These are phyloP conservation scores for Microcyclospora pomicola DNA, from an alignment of 2,329 filamentous ascomycete species.

Conservation along the genomic window DNA sequence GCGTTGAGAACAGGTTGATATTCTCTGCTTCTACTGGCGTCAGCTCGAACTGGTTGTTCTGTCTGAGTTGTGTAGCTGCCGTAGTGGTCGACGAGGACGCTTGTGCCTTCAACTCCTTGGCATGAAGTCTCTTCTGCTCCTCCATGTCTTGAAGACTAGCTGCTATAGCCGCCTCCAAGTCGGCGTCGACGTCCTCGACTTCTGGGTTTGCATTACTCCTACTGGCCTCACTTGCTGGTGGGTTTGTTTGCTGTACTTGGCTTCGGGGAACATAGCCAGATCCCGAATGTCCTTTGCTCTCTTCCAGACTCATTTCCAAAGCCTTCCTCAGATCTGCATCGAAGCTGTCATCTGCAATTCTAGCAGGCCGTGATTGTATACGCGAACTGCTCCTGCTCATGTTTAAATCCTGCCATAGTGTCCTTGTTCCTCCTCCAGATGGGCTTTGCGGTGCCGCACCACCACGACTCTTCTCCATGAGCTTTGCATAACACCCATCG, in stretches of 20 bases:
- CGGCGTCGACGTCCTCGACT: slow-evolving; percentile 58
- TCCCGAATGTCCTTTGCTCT: slow-evolving; percentile 61
- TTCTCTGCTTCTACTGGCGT: slow-evolving; percentile 91
- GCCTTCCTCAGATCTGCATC: slow-evolving; percentile 91
- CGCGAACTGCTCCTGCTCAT: slow-evolving; percentile 17
- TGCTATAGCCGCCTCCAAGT: slow-evolving; percentile 87
- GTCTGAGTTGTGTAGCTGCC: slow-evolving; percentile 40
- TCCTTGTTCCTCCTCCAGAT: slow-evolving; percentile 32
- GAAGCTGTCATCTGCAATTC: slow-evolving; percentile 69
- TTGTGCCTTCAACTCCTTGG: slow-evolving; percentile 70
- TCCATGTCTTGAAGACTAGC: slow-evolving; percentile 95
- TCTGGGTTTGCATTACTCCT: slow-evolving; percentile 8
- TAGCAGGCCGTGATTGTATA: slow-evolving; percentile 83
- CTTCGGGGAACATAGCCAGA: slow-evolving; percentile 56
- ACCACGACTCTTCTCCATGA: slow-evolving; percentile 57
- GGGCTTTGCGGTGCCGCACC: slow-evolving; percentile 15
- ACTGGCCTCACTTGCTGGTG: slow-evolving; percentile 18
- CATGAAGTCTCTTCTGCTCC: slow-evolving; percentile 86
- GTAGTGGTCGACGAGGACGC: slow-evolving; percentile 35
- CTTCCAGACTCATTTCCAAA: slow-evolving; percentile 91
- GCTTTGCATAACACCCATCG: slow-evolving; percentile 83
- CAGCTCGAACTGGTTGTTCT: slow-evolving; percentile 89
- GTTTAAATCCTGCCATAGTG: slow-evolving; percentile 40
- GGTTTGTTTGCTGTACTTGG: slow-evolving; percentile 10
- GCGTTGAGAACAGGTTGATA: slow-evolving; percentile 86